phyloP scores from a whole-genome alignment of 164 flowering plant species.

The Piper betle region DNA sequence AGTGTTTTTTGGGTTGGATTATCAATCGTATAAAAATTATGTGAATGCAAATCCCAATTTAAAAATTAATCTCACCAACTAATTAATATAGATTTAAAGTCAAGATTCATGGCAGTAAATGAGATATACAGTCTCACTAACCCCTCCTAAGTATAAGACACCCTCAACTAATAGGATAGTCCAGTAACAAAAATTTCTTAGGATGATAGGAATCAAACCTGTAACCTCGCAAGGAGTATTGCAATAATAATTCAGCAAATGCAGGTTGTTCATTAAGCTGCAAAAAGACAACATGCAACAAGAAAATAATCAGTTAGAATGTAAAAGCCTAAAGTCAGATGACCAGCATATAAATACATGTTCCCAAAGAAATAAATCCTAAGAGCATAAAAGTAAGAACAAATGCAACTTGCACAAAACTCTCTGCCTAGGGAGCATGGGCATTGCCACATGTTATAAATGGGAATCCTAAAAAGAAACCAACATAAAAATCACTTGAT shows the following conservation, averaged over 20 bases:
- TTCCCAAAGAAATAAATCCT: neutral
- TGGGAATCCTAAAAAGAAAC: too few species aligned
- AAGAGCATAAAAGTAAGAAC: neutral
- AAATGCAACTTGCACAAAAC: neutral
- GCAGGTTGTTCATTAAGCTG: constrained; percentile 60
- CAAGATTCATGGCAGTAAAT: too few species aligned
- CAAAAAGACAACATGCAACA: constrained; percentile 5
- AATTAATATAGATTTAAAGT: too few species aligned
- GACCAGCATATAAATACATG: too few species aligned
- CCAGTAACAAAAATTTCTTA: too few species aligned
- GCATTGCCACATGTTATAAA: neutral
- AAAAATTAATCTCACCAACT: too few species aligned
- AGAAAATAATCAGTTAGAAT: neutral
- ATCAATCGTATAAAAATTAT: too few species aligned
- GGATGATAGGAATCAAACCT: constrained; percentile 30
- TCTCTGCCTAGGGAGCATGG: neutral
- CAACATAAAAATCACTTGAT: too few species aligned
- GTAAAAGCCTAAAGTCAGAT: too few species aligned
- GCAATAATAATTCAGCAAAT: constrained; percentile 48
- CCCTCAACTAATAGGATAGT: neutral
- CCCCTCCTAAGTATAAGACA: neutral
- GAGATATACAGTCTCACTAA: too few species aligned
- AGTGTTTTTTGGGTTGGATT: too few species aligned
- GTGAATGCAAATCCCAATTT: too few species aligned
- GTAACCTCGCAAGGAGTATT: constrained; percentile 60